phyloP scores from a whole-genome alignment of 1,284 basidiomycete genomes.

The Caloboletus firmus region DNA sequence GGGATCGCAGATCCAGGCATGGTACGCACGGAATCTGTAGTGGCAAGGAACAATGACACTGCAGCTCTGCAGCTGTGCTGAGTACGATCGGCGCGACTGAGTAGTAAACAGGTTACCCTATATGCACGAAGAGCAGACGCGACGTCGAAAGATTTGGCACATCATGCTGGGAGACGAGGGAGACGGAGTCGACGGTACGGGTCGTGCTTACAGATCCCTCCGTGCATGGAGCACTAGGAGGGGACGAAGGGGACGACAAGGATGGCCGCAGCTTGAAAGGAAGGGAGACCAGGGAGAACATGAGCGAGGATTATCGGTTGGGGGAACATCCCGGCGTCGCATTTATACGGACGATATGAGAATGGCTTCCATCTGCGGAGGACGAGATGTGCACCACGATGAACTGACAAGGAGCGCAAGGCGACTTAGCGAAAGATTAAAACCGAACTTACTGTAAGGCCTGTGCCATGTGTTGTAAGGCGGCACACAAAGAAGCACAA shows the following conservation, averaged over 20 bases:
- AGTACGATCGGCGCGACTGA: slow-evolving; percentile 5
- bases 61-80: slow-evolving; percentile 53
- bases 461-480: slow-evolving; percentile 33
- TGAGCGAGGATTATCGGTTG: slow-evolving; percentile 13
- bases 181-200: slow-evolving; percentile 23
- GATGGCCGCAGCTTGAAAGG: slow-evolving; percentile 19
- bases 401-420: slow-evolving; percentile 14
- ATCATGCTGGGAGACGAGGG: slow-evolving; percentile 25
- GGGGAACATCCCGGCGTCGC: slow-evolving; percentile 6
- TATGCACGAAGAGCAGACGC: slow-evolving; percentile 52
- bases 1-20: slow-evolving; percentile 11
- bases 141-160: slow-evolving; percentile 42
- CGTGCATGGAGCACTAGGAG: slow-evolving; percentile 13
- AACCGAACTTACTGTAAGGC: slow-evolving; percentile 23
- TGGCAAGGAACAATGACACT: slow-evolving; percentile 73
- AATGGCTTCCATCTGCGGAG: slow-evolving; percentile 25
- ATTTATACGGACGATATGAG: slow-evolving; percentile 28
- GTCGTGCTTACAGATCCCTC: slow-evolving; percentile 25
- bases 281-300: slow-evolving; percentile 16
- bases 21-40: slow-evolving; percentile 71
- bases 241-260: background rate
- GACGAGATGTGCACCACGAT: slow-evolving; percentile 16
- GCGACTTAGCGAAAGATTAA: slow-evolving; percentile 29
- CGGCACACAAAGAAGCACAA: slow-evolving; percentile 31
- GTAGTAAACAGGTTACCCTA: slow-evolving; percentile 45